Base-by-base conservation (phyloP, 345 rosid species). In the Citrus trifoliata region DNA sequence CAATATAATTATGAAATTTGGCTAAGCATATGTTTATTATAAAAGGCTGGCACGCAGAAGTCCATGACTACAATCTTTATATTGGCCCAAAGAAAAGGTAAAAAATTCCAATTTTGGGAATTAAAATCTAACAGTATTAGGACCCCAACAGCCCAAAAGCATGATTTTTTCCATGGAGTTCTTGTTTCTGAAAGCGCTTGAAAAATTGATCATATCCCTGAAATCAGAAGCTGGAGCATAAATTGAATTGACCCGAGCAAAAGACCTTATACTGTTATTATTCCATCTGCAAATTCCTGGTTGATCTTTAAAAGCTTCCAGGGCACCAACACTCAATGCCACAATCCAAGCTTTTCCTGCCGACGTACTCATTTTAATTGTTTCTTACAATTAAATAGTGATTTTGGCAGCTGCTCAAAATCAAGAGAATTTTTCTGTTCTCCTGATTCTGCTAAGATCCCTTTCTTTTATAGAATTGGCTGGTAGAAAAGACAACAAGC, bases 261-360 rank as follows among this genome's bases (percentile, higher is more conserved):
- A 55, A 0, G 87, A 80, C 73, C 87, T 62, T 59, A 79, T 18
- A 5, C 59, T 4, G 56, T 87, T 71, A n/a, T 85, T 85, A n/a
- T 85, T 85, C 90, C 89, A 88, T 4, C 91, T 73, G 70, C 88
- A 87, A 64, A 87, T 5, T 24, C 89, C 86, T 9, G 71, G 55
- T 8, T 85, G 87, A 32, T 87, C 90, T 72, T 85, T 90, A 7
- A 87, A 75, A 9, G 90, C 85, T 76, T 89, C 88, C 68, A 88
- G 72, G 2, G 80, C 82, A 75, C 86, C 91, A 10, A 86, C 75
- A 73, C 88, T 88, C 48, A 87, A 84, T 5, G 87, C 90, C 6
- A 83, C 87, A n/a, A 82, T 70, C 86, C 89, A 88, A n/a, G 87
- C 79, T 70, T 73, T 85, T 66, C 83, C 73, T 21, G 79, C 67